These are phyloP conservation scores for Calonectria fujianensis DNA, from an alignment of 2,329 filamentous ascomycete species.

Conservation along the genomic window DNA sequence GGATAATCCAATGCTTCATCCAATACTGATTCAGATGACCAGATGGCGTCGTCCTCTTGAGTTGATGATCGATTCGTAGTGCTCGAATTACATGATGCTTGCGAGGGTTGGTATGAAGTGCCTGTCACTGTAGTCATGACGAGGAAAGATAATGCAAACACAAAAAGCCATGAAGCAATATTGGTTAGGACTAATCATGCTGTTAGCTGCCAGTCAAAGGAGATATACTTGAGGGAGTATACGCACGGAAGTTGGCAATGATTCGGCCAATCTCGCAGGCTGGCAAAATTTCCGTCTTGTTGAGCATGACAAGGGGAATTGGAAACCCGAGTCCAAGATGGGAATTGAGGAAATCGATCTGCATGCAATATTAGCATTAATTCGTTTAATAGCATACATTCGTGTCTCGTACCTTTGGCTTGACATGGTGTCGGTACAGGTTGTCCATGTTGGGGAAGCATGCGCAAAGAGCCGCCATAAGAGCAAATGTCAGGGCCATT, in stretches of 20 bases:
- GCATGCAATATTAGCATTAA: constrained; percentile 29
- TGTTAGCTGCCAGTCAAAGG: constrained; percentile 38
- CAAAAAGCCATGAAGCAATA: constrained; percentile 58
- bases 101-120: constrained; percentile 15
- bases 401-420: constrained; percentile 56
- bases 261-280: constrained; percentile 63
- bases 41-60: constrained; percentile 41
- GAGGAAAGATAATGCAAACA: constrained; percentile 55
- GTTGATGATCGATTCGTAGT: constrained; percentile 22
- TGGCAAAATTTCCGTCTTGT: constrained; percentile 58
- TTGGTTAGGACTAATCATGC: constrained; percentile 58
- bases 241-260: constrained; percentile 67
- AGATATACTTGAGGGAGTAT: neutral
- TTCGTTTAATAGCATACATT: accelerated
- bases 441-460: constrained; percentile 47
- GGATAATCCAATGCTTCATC: constrained; percentile 31
- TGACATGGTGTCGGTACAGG: constrained; percentile 58
- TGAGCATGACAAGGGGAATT: constrained; percentile 69
- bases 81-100: neutral
- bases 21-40: constrained; percentile 50
- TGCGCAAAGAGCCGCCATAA: constrained; percentile 57
- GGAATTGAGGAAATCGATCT: constrained; percentile 71
- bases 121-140: constrained; percentile 42
- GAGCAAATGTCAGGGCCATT: constrained; percentile 64
- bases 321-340: constrained; percentile 72